Percentiles rank a stretch among this genome's conserved stretches.
Conservation (phyloP, 2,329 filamentous ascomycete species). For the Plenodomus tracheiphilus region DNA sequence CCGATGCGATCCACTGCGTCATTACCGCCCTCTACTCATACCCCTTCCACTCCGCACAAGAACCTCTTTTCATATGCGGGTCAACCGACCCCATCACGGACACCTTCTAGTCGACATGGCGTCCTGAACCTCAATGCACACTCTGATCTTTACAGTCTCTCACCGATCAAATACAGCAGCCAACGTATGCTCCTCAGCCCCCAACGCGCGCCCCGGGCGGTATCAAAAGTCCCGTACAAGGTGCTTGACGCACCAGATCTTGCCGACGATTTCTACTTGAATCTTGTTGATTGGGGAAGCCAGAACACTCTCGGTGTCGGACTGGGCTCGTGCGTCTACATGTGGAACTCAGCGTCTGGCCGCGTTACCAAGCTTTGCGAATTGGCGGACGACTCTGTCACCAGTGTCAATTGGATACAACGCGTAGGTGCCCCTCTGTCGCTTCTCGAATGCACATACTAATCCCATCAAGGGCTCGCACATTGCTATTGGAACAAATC, state of each 20-base stretch:
- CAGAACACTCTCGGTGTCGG: slow-evolving; percentile 93
- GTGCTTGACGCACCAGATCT: slow-evolving; percentile 95
- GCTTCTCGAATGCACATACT: slow-evolving; percentile 1
- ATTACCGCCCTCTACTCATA: slow-evolving; percentile 72
- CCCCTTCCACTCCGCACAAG: slow-evolving; percentile 94
- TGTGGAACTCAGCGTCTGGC: slow-evolving; percentile 95
- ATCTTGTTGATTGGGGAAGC: slow-evolving; percentile 96
- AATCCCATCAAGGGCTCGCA: slow-evolving; percentile 70
- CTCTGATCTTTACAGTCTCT: slow-evolving; percentile 93
- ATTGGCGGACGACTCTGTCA: slow-evolving; percentile 88
- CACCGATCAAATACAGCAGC: slow-evolving; percentile 88
- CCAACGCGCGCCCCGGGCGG: slow-evolving; percentile 81
- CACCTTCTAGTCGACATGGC: slow-evolving; percentile 83
- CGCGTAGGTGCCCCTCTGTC: slow-evolving; percentile 54
- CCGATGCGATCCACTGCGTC: slow-evolving; percentile 66
- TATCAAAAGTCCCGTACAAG: slow-evolving; percentile 97
- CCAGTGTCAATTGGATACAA: slow-evolving; percentile 98
- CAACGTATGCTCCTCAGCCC: slow-evolving; percentile 93
- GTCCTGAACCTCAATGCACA: slow-evolving; percentile 80
- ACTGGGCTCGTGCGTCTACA: slow-evolving; percentile 89
- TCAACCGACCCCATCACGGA: slow-evolving; percentile 87
- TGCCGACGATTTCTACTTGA: slow-evolving; percentile 96
- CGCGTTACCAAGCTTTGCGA: slow-evolving; percentile 94
- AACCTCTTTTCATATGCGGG: slow-evolving; percentile 91
- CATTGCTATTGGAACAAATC: slow-evolving; percentile 90